Conservation (phyloP, 163 green algal genomes). For the Dunaliella salina region DNA sequence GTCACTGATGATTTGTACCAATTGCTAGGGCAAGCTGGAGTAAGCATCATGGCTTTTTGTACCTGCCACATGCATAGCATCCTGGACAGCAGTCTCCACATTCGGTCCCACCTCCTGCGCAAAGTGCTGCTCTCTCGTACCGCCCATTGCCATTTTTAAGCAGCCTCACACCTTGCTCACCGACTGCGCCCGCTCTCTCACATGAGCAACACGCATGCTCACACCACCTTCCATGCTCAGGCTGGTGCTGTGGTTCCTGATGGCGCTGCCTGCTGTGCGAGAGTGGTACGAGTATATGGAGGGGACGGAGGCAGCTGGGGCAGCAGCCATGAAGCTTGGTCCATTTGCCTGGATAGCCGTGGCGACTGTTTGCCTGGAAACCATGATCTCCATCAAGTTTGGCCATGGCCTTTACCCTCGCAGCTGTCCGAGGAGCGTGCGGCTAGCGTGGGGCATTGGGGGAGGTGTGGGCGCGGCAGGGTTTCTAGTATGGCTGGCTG, state of each 20-base stretch:
- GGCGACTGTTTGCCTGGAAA: conserved; percentile 57
- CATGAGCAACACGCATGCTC: too few species aligned
- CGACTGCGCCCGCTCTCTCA: too few species aligned
- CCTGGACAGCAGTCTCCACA: too few species aligned
- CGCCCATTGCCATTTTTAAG: too few species aligned
- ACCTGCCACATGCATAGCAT: too few species aligned
- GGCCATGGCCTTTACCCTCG: conserved; percentile 57
- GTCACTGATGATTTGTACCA: too few species aligned
- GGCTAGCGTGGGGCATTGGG: conserved; percentile 40
- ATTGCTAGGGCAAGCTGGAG: too few species aligned
- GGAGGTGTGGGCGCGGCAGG: conserved; percentile 2
- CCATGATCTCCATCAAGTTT: conserved; percentile 74
- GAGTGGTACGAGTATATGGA: conserved; percentile 88
- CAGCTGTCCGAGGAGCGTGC: conserved; percentile 53
- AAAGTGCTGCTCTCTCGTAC: too few species aligned
- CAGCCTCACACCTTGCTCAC: too few species aligned
- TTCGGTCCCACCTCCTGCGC: too few species aligned
- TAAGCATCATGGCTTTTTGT: too few species aligned
- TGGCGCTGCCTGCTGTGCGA: conserved; percentile 30
- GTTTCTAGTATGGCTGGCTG: conserved; percentile 30
- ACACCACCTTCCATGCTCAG: background rate
- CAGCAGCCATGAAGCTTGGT: conserved; percentile 67
- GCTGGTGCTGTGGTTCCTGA: conserved; percentile 21
- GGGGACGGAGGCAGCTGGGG: conserved; percentile 2
- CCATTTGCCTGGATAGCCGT: conserved; percentile 75